phyloP scores from a whole-genome alignment of 495 filamentous ascomycete genomes.

The Penicillium manginii region DNA sequence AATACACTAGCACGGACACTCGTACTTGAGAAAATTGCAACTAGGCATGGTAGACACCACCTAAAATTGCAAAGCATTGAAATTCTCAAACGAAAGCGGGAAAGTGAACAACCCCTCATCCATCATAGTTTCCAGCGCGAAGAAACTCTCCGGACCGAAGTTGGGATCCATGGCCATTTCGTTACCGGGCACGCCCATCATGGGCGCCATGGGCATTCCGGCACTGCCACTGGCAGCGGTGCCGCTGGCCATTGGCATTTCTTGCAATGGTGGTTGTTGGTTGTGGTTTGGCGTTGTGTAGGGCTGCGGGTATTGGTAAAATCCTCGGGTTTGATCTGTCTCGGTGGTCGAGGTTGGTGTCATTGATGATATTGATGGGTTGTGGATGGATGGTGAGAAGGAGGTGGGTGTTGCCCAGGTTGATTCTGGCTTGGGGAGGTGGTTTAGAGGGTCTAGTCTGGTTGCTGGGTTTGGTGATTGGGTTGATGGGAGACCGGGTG shows the following conservation, averaged over 20 bases:
- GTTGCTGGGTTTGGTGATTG: slow-evolving; percentile 9
- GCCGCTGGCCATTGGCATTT: slow-evolving; percentile 14
- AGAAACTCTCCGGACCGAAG: slow-evolving; percentile 35
- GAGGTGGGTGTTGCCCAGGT: slow-evolving; percentile 16
- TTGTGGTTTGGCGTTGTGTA: slow-evolving; percentile 2
- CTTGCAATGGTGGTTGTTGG: slow-evolving; percentile 9
- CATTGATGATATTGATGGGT: slow-evolving; percentile 1
- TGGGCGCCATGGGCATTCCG: slow-evolving; percentile 13
- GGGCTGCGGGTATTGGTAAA: slow-evolving; percentile 19
- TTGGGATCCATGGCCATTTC: slow-evolving; percentile 34
- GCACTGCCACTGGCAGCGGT: too few relatives aligned
- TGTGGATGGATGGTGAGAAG: slow-evolving; percentile 8
- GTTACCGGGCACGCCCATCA: slow-evolving; percentile 27
- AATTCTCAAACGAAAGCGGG: slow-evolving; percentile 32
- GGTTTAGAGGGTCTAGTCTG: slow-evolving; percentile 3
- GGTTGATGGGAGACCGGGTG: slow-evolving; percentile 6
- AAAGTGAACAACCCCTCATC: slow-evolving; percentile 43
- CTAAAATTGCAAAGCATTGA: slow-evolving; percentile 23
- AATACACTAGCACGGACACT: neutral
- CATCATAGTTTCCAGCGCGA: slow-evolving; percentile 40
- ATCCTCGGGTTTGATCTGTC: slow-evolving; percentile 11
- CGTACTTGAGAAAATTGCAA: neutral
- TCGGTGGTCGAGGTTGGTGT: neutral
- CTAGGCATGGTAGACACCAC: neutral
- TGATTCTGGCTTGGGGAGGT: slow-evolving; percentile 3